phyloP scores from a whole-genome alignment of 2,329 filamentous ascomycete genomes.

The Leptoxyphium fumago region DNA sequence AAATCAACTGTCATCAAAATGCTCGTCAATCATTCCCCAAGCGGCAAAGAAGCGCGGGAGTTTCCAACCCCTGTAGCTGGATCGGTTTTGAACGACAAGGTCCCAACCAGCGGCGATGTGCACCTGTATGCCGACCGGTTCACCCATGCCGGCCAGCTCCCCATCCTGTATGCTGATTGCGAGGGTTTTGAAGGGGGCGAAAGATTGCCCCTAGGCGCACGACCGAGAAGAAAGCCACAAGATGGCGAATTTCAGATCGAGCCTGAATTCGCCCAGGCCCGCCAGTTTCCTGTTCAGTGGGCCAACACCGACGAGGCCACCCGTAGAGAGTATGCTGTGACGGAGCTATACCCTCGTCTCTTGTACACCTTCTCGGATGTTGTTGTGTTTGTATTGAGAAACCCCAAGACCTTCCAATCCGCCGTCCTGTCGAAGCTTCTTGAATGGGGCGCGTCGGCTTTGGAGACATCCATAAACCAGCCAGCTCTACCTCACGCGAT shows the following conservation, averaged over 20 bases:
- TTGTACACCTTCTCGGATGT: conserved; percentile 26
- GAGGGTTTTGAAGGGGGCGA: conserved; percentile 37
- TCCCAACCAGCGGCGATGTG: conserved; percentile 34
- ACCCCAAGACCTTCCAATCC: conserved; percentile 13
- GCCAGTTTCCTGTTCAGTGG: background rate
- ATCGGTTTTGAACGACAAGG: conserved; percentile 9
- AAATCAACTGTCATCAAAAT: conserved; percentile 34
- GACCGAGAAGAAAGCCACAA: conserved; percentile 2
- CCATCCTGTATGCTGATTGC: conserved; percentile 35
- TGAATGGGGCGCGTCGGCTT: conserved; percentile 32
- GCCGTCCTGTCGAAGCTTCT: conserved; percentile 27
- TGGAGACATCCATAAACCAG: conserved; percentile 38
- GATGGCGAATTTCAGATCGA: background rate
- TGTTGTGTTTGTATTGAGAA: conserved; percentile 23
- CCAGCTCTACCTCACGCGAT: conserved; percentile 38
- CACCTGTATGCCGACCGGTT: conserved; percentile 35
- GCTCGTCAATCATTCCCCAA: conserved; percentile 21
- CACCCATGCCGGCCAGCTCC: conserved; percentile 19
- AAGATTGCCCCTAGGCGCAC: conserved; percentile 16
- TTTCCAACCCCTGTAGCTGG: conserved; percentile 28
- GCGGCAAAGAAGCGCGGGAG: conserved; percentile 12
- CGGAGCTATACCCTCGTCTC: conserved; percentile 22
- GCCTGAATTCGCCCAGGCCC: background rate
- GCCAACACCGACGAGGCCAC: background rate
- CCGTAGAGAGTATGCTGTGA: conserved; percentile 18